These are phyloP conservation scores for Filosporella fistucella DNA, from an alignment of 495 filamentous ascomycete species.

Conservation along the genomic window DNA sequence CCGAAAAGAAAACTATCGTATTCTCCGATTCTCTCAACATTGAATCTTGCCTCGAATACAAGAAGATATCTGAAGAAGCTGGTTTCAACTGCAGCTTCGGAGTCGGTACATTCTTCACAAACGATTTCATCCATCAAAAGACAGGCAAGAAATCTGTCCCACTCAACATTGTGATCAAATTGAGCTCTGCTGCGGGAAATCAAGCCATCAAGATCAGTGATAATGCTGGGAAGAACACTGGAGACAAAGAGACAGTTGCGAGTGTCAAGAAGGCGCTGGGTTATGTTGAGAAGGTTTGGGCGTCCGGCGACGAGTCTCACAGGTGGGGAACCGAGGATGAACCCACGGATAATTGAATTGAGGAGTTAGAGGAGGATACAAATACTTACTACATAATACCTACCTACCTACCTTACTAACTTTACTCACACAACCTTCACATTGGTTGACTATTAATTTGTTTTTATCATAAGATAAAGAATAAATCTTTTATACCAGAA, in stretches of 20 bases:
- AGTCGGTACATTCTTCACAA: conserved; percentile 92
- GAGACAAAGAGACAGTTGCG: conserved; percentile 70
- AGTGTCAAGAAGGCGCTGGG: conserved; percentile 81
- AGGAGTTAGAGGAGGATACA: too few species aligned
- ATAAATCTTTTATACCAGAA: too few species aligned
- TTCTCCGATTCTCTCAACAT: conserved; percentile 95
- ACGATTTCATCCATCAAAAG: conserved; percentile 71
- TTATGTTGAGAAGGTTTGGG: conserved; percentile 82
- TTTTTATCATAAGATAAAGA: too few species aligned
- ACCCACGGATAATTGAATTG: too few species aligned
- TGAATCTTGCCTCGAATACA: conserved; percentile 87
- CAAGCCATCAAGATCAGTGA: conserved; percentile 94
- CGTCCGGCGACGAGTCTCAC: conserved; percentile 74
- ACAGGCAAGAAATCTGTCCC: conserved; percentile 82
- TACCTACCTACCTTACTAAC: too few species aligned
- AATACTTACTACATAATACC: too few species aligned
- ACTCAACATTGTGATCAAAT: conserved; percentile 96
- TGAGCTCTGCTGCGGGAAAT: conserved; percentile 76
- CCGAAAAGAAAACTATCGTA: conserved; percentile 85
- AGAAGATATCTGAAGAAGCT: conserved; percentile 68
- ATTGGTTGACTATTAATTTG: too few species aligned
- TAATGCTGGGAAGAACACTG: conserved; percentile 94
- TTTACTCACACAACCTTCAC: too few species aligned
- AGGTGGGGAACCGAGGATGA: conserved; percentile 55
- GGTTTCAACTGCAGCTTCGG: conserved; percentile 85